phyloP scores from a whole-genome alignment of 257 asterid species.

The Nicotiana paniculata region DNA sequence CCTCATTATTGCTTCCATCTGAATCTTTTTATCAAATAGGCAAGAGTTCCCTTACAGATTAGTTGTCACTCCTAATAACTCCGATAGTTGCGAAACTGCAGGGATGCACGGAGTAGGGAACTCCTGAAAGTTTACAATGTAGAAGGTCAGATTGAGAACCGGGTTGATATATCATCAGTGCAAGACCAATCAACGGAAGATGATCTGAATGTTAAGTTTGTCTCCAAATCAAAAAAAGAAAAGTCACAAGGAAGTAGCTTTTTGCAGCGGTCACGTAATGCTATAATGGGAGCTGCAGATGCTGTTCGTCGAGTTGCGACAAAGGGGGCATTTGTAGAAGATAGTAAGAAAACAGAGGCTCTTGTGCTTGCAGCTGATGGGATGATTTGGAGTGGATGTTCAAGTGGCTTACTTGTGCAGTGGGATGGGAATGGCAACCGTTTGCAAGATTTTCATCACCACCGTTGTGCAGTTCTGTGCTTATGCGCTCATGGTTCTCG shows the following conservation, averaged over 20 bases:
- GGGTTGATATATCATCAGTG: conserved; percentile 50
- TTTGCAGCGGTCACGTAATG: conserved; percentile 87
- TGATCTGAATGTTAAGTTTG: conserved; percentile 62
- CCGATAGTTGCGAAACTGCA: conserved; percentile 22
- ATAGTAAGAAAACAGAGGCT: conserved; percentile 70
- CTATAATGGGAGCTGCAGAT: conserved; percentile 97
- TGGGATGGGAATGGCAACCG: conserved; percentile 97
- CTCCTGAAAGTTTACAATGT: conserved; percentile 71
- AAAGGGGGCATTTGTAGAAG: conserved; percentile 73
- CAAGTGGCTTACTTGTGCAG: conserved; percentile 73
- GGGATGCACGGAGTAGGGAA: conserved; percentile 94
- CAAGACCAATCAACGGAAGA: conserved; percentile 76
- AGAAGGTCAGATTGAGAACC: conserved; percentile 84
- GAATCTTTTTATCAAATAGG: background rate
- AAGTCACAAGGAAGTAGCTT: conserved; percentile 69
- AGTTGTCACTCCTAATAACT: conserved; percentile 14
- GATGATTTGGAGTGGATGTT: conserved; percentile 80
- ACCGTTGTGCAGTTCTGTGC: conserved; percentile 71
- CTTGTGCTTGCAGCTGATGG: conserved; percentile 73
- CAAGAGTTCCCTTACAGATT: background rate
- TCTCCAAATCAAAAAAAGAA: conserved; percentile 77
- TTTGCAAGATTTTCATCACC: conserved; percentile 63
- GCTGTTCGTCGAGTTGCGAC: conserved; percentile 91
- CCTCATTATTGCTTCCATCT: background rate
- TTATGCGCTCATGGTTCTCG: conserved; percentile 67